A percentile compares a stretch with the other conserved stretches of the same genome.
These are phyloP conservation scores for Venturia effusa DNA, from an alignment of 2,329 filamentous ascomycete genomes.

Conservation along the genomic window DNA sequence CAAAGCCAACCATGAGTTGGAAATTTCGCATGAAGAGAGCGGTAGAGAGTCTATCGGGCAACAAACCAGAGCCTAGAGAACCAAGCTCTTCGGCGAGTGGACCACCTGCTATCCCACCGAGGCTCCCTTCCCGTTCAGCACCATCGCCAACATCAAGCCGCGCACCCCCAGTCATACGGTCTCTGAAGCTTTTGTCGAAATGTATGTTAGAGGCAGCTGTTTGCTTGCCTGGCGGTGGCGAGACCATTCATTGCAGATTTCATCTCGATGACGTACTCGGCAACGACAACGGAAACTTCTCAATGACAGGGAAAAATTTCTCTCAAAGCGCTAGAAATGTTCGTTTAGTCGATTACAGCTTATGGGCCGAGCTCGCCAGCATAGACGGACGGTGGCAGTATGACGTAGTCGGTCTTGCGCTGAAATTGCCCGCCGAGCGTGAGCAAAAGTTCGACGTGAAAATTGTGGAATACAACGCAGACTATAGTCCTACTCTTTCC, in stretches of 20 bases:
- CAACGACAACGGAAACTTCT: neutral
- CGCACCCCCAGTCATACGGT: neutral
- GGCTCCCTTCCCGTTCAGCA: neutral
- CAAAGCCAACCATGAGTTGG: neutral
- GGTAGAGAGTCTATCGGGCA: neutral
- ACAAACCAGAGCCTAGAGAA: neutral
- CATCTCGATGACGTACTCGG: neutral
- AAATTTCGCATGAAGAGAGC: neutral
- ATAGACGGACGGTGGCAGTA: neutral
- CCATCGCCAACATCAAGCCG: neutral
- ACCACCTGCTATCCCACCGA: neutral
- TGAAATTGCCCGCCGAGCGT: neutral
- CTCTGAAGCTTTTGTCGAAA: neutral
- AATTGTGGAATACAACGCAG: neutral
- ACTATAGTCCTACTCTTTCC: neutral
- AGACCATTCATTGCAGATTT: neutral
- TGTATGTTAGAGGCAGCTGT: neutral
- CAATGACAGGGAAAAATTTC: neutral
- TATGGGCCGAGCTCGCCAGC: neutral
- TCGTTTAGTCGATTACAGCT: conserved; percentile 1
- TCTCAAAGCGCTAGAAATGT: neutral
- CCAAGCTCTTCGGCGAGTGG: neutral
- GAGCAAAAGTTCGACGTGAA: neutral
- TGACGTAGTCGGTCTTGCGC: neutral
- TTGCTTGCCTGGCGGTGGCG: neutral